Percentiles rank a stretch among this genome's conserved stretches.
phyloP scores from a whole-genome alignment of 2,329 filamentous ascomycete species.

The Fusarium sp. region DNA sequence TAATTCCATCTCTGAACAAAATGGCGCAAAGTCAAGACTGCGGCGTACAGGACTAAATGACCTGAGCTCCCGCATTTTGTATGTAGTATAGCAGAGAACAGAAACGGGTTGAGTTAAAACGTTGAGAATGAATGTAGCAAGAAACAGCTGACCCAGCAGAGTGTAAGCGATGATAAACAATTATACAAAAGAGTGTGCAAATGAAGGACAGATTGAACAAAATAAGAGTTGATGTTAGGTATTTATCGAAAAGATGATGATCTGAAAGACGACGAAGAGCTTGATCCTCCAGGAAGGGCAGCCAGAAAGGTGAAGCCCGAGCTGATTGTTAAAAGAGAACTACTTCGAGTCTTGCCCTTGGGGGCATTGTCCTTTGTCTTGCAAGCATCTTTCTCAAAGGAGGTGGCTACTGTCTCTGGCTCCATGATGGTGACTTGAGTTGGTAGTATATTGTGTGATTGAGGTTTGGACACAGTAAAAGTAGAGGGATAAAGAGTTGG shows the following conservation, averaged over 20 bases:
- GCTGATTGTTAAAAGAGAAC: slow-evolving; percentile 40
- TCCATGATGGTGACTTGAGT: slow-evolving; percentile 30
- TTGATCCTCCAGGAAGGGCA: slow-evolving; percentile 36
- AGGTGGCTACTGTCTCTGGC: slow-evolving; percentile 32
- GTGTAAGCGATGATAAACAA: neutral
- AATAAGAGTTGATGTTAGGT: neutral
- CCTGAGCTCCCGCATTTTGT: slow-evolving; percentile 25
- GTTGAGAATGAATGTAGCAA: neutral
- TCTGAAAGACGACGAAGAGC: slow-evolving; percentile 32
- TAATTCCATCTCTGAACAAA: slow-evolving; percentile 24
- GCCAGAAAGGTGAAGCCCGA: slow-evolving; percentile 42
- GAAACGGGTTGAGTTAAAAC: neutral
- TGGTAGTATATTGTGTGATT: neutral
- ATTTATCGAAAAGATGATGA: slow-evolving; percentile 41
- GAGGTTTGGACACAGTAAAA: neutral
- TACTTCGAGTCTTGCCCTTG: slow-evolving; percentile 37
- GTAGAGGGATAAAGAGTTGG: slow-evolving; percentile 24
- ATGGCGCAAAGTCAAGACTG: slow-evolving; percentile 19
- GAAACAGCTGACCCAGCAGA: neutral
- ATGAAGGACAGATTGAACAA: slow-evolving; percentile 26
- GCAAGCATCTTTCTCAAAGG: slow-evolving; percentile 39
- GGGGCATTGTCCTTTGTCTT: slow-evolving; percentile 38
- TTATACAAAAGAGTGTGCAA: slow-evolving; percentile 16
- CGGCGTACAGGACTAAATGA: slow-evolving; percentile 27
- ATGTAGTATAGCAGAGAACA: neutral